phyloP scores from a whole-genome alignment of 306 rosid species.

The Castanea sativa region DNA sequence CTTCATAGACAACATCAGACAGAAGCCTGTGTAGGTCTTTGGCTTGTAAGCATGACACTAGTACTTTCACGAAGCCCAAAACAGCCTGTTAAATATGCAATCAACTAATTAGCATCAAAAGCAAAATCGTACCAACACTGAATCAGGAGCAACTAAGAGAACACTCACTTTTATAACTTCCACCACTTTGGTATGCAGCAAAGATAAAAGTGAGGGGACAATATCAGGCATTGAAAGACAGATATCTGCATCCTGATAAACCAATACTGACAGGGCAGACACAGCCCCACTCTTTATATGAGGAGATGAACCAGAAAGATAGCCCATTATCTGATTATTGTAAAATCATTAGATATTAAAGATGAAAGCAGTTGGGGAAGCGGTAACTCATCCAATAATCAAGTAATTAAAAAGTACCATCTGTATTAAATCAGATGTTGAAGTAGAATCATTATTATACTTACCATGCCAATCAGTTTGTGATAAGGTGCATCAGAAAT shows the following conservation, averaged over 20 bases:
- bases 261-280: constrained; percentile 79
- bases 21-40: constrained; percentile 60
- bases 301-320: constrained; percentile 88
- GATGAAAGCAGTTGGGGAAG: neutral
- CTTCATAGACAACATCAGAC: constrained; percentile 50
- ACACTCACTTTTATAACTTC: constrained; percentile 79
- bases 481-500: constrained; percentile 52
- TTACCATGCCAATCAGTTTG: constrained; percentile 81
- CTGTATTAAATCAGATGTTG: neutral
- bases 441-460: constrained; percentile 23
- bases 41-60: constrained; percentile 70
- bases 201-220: constrained; percentile 70
- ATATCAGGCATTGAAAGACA: constrained; percentile 65
- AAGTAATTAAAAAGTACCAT: neutral
- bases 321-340: constrained; percentile 74
- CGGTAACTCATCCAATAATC: neutral
- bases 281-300: constrained; percentile 93
- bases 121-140: constrained; percentile 15
- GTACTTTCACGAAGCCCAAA: constrained; percentile 88
- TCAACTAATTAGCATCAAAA: constrained; percentile 24
- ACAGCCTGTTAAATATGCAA: constrained; percentile 67
- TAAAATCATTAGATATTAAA: constrained; percentile 8
- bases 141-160: constrained; percentile 8
- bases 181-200: constrained; percentile 70
- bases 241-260: constrained; percentile 61